These are phyloP conservation scores for Bassia scoparia DNA, from an alignment of 148 eudicot species.

Conservation along the genomic window DNA sequence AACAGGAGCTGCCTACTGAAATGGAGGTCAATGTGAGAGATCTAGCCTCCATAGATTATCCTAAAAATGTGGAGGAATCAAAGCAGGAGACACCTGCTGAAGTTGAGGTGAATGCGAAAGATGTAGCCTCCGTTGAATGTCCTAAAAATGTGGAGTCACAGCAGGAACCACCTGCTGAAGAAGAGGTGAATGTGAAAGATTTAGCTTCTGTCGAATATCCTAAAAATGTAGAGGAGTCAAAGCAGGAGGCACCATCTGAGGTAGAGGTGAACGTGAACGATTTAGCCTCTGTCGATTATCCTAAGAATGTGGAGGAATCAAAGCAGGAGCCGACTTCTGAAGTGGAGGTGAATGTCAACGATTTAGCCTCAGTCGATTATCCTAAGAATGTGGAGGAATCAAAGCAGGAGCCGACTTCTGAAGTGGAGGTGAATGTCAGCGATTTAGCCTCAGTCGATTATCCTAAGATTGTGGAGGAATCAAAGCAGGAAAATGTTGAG, in stretches of 20 bases:
- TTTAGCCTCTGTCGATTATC: slow-evolving; percentile 7
- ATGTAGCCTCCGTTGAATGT: slow-evolving; percentile 5
- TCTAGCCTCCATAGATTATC: slow-evolving; percentile 3
- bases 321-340: slow-evolving; percentile 8
- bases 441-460: slow-evolving; percentile 14
- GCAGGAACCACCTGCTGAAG: neutral
- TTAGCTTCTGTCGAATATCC: slow-evolving; percentile 9
- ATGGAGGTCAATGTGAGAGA: slow-evolving; percentile 11
- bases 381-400: slow-evolving; percentile 14
- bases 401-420: neutral
- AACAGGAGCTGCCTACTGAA: slow-evolving; percentile 9
- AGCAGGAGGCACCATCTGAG: neutral
- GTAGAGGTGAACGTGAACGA: slow-evolving; percentile 14
- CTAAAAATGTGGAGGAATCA: slow-evolving; percentile 17
- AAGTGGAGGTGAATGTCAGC: slow-evolving; percentile 8
- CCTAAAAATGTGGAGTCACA: slow-evolving; percentile 13
- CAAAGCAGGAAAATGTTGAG: slow-evolving; percentile 5
- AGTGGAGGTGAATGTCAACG: slow-evolving; percentile 3
- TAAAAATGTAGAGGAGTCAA: slow-evolving; percentile 13
- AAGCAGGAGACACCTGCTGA: slow-evolving; percentile 2
- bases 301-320: slow-evolving; percentile 20
- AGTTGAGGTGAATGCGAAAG: slow-evolving; percentile 1
- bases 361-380: slow-evolving; percentile 6
- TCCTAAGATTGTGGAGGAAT: slow-evolving; percentile 18
- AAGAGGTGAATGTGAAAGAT: slow-evolving; percentile 6